Base-by-base conservation (phyloP, 2,329 filamentous ascomycete species). In the Fusarium fujikuroi region DNA sequence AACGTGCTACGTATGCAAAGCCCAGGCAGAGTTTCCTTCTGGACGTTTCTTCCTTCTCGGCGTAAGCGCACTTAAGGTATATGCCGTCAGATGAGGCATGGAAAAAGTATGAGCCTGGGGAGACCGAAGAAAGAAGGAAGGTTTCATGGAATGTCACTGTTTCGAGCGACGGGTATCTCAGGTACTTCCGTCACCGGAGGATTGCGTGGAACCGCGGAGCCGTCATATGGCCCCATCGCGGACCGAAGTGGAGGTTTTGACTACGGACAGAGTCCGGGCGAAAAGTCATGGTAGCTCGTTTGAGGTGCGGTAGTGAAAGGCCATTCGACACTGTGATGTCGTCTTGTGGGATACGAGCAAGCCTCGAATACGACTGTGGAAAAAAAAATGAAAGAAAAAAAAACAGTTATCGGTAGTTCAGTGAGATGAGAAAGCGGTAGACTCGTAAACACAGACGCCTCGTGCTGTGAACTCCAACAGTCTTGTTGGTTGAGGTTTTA, bases 371-470 rank as follows among this genome's bases (percentile, higher is more conserved):
- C 23, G 61, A n/a, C 32, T 36, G 40, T 28, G n/a, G n/a, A n/a
- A n/a, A n/a, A n/a, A n/a, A n/a, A n/a, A n/a, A n/a, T n/a, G n/a
- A n/a, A n/a, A n/a, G n/a, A n/a, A n/a, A n/a, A n/a, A n/a, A 53
- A 58, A 50, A 19, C 44, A 44, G 11, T n/a, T 23, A 40, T 23
- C 46, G 46, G 54, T 18, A 42, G n/a, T 32, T 46, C 8, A 47
- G 46, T 68, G 46, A 54, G 37, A 63, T 47, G 25, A 47, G 18
- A 9, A 60, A 42, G 53, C 25, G 47, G 54, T 39, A 50, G 43
- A 25, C 30, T 53, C 30, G 60, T 59, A 74, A 74, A 74, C 56
- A 74, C 63, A 74, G 40, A 72, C 71, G 71, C 71, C 71, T 65
- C 71, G 32, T 47, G 15, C 30, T 52, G 32, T 30, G 43, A 37